phyloP scores from a whole-genome alignment of 805 yeast genomes.

The Tetrapisispora fleetii region DNA sequence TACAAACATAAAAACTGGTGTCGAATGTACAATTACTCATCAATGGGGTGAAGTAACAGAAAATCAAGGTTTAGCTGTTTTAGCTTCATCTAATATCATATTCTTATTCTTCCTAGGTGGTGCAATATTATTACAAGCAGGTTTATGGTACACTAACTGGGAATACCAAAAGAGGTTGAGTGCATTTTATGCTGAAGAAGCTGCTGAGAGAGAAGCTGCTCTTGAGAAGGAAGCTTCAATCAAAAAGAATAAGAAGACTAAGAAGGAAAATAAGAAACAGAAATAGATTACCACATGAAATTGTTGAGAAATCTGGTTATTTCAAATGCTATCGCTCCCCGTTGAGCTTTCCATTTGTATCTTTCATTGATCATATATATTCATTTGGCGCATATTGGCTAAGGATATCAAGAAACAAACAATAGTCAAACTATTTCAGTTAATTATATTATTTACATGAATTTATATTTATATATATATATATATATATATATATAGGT shows the following conservation, averaged over 20 bases:
- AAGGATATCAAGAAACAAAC: neutral
- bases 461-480: neutral
- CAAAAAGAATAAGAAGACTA: neutral
- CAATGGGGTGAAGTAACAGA: slow-evolving; percentile 92
- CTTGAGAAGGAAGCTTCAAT: neutral
- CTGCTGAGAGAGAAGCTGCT: slow-evolving; percentile 3
- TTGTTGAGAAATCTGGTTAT: too few relatives aligned
- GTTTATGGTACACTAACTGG: slow-evolving; percentile 78
- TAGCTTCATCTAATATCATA: slow-evolving; percentile 82
- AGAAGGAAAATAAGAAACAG: slow-evolving; percentile 3
- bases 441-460: slow-evolving; percentile 1
- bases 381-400: neutral
- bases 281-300: neutral
- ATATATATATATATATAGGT: too few relatives aligned
- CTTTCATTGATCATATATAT: neutral
- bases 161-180: slow-evolving; percentile 36
- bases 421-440: neutral
- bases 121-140: slow-evolving; percentile 75
- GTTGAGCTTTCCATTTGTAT: neutral
- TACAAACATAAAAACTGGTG: slow-evolving; percentile 78
- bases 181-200: slow-evolving; percentile 27
- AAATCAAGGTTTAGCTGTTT: slow-evolving; percentile 77
- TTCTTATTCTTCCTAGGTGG: slow-evolving; percentile 63
- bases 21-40: slow-evolving; percentile 55
- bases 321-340: neutral